Conservation (phyloP, 352 stramenopile genomes). For the Globisporangium iwayamae region DNA sequence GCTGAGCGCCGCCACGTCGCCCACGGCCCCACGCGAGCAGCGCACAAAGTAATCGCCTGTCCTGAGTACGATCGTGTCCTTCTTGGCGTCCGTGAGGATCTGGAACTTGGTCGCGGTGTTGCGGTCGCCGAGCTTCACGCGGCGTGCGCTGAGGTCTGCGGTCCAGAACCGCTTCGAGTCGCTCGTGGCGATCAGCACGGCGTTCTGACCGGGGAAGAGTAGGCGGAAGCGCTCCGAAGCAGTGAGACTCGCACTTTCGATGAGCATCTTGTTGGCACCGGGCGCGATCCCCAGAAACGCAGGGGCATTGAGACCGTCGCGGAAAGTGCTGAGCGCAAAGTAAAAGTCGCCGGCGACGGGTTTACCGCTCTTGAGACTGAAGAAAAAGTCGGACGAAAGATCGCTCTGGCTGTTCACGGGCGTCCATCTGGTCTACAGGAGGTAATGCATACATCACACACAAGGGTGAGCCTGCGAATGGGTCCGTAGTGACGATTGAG, state of each 20-base stretch:
- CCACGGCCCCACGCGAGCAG: not conserved
- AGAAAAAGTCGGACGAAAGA: constrained; percentile 1
- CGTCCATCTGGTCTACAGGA: not conserved
- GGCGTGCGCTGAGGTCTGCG: not conserved
- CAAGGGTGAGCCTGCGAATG: too few relatives aligned
- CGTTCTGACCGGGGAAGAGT: not conserved
- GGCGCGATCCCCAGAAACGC: not conserved
- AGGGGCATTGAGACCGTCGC: not conserved
- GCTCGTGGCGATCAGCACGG: not conserved
- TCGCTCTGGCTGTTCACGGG: constrained; percentile 1
- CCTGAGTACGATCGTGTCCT: not conserved
- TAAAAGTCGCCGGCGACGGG: not conserved
- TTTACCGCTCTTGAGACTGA: constrained; percentile 3
- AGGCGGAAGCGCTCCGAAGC: not conserved
- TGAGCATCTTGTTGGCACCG: not conserved
- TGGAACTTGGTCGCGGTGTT: not conserved
- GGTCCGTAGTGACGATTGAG: too few relatives aligned
- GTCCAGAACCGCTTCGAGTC: constrained; percentile 2
- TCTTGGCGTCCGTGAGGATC: constrained; percentile 1
- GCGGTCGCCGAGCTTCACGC: not conserved
- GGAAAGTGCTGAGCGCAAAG: constrained; percentile 4
- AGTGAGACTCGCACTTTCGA: constrained; percentile 1
- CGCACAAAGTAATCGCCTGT: not conserved
- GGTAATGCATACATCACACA: too few relatives aligned
- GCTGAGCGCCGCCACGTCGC: not conserved